A percentile compares a stretch with the other conserved stretches of the same genome.
These are phyloP conservation scores for Gynochthodes officinalis DNA, from an alignment of 257 asterid species.

Conservation along the genomic window DNA sequence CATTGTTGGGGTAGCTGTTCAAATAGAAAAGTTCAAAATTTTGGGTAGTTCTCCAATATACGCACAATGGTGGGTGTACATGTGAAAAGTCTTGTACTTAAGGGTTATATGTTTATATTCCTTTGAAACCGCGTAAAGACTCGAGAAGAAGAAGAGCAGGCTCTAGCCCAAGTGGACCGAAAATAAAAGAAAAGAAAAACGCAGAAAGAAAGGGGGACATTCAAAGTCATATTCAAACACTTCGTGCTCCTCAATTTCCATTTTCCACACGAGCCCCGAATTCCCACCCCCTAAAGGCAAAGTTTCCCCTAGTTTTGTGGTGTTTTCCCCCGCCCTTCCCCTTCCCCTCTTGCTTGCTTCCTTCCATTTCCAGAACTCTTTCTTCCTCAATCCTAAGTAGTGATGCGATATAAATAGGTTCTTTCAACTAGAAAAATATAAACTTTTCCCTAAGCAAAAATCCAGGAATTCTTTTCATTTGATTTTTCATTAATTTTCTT, in stretches of 20 bases:
- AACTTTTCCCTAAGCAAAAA: too few relatives aligned
- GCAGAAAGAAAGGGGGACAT: not conserved
- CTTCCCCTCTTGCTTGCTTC: not conserved
- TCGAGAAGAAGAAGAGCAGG: not conserved
- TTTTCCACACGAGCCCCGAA: constrained; percentile 13
- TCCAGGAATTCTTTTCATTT: not conserved
- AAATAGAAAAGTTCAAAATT: not conserved
- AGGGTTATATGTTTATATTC: not conserved
- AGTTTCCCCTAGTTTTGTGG: not conserved
- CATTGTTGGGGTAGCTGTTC: not conserved
- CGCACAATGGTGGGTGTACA: not conserved
- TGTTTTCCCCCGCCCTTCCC: not conserved
- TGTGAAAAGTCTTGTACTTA: not conserved
- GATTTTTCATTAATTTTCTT: not conserved
- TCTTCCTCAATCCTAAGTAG: not conserved
- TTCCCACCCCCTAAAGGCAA: not conserved
- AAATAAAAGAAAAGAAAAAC: not conserved
- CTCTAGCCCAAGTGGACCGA: not conserved
- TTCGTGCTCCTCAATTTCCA: constrained; percentile 13
- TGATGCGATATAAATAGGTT: not conserved
- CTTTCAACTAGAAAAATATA: not conserved
- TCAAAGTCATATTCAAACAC: constrained; percentile 20
- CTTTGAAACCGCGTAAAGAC: constrained; percentile 13
- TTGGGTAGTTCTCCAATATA: not conserved
- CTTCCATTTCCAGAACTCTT: not conserved